Base-by-base conservation (phyloP, 2,329 filamentous ascomycete species). In the Alternaria brassicicola region DNA sequence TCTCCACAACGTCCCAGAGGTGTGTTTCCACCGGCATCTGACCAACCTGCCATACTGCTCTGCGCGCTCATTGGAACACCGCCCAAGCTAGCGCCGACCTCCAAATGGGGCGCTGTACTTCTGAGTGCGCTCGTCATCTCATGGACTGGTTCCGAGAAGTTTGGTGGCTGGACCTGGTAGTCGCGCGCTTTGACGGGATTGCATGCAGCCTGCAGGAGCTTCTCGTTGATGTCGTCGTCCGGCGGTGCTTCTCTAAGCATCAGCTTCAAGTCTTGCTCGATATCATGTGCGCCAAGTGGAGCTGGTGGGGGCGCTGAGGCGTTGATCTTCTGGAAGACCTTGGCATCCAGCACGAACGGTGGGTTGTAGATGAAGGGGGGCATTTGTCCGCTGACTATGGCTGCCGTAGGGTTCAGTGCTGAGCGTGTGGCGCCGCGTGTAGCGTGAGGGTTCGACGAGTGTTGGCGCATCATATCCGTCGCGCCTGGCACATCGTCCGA, bases 401-500 rank as follows among this genome's bases (percentile, higher is more conserved):
- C 82, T 0, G 85, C 83, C 13, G 62, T 66, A 19, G 87, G 78
- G 59, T 87, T 83, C 38, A 88, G 79, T 6, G 84, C 81, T 49
- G 82, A 84, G 52, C 85, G 79, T 6, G 82, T 79, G 62, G 83
- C 78, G 73, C 85, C 78, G 65, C 80, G 69, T 61, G 80, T 75
- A 74, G 85, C 70, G 80, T 89, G 76, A 75, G 85, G 78, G 41
- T 85, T 86, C 55, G 85, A 84, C 52, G 83, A 86, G 19, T 84
- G 80, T 12, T 85, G 85, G 36, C 87, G 84, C 49, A 85, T 83
- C 86, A 89, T 89, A 52, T 86, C 86, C 4, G 81, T 74, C 1
- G 84, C 78, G 23, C 76, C 78, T n/a, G 72, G 69, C 33, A 81
- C 76, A 28, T 75, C 72, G 57, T 78, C 74, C 2, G 69, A 73